A percentile compares a stretch with the other conserved stretches of the same genome.
These are phyloP conservation scores for Globisporangium nagaii DNA, from an alignment of 352 stramenopile genomes.

Conservation along the genomic window DNA sequence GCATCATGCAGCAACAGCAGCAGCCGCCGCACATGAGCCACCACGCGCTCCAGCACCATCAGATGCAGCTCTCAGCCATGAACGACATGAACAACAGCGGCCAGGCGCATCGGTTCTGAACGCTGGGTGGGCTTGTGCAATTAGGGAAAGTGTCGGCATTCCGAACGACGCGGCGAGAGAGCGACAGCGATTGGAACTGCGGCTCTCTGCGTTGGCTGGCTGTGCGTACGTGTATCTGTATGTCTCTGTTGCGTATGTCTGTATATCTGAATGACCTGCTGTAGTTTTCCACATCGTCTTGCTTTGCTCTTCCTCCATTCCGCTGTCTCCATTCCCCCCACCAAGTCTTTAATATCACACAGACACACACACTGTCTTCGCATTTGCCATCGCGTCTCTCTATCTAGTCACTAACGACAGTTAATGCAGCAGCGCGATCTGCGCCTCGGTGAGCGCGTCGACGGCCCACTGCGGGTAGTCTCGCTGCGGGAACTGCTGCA, in stretches of 20 bases:
- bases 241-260: too few relatives aligned
- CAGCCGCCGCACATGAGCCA: slow-evolving; percentile 3
- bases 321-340: too few relatives aligned
- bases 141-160: too few relatives aligned
- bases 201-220: too few relatives aligned
- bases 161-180: too few relatives aligned
- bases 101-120: slow-evolving; percentile 11
- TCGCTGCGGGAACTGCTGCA: slow-evolving; percentile 51
- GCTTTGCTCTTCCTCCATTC: not conserved
- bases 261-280: not conserved
- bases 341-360: too few relatives aligned
- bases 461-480: slow-evolving; percentile 63
- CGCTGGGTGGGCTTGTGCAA: too few relatives aligned
- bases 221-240: too few relatives aligned
- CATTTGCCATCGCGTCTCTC: not conserved
- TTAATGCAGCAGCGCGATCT: slow-evolving; percentile 35
- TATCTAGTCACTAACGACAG: too few relatives aligned
- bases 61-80: slow-evolving; percentile 30
- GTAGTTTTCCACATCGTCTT: too few relatives aligned
- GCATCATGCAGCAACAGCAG: slow-evolving; percentile 5
- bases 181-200: too few relatives aligned
- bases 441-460: slow-evolving; percentile 56
- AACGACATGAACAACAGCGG: slow-evolving; percentile 18
- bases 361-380: too few relatives aligned
- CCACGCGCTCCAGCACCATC: slow-evolving; percentile 12